These are phyloP conservation scores for Trebouxia gelatinosa DNA, from an alignment of 163 green algal genomes.

Conservation along the genomic window DNA sequence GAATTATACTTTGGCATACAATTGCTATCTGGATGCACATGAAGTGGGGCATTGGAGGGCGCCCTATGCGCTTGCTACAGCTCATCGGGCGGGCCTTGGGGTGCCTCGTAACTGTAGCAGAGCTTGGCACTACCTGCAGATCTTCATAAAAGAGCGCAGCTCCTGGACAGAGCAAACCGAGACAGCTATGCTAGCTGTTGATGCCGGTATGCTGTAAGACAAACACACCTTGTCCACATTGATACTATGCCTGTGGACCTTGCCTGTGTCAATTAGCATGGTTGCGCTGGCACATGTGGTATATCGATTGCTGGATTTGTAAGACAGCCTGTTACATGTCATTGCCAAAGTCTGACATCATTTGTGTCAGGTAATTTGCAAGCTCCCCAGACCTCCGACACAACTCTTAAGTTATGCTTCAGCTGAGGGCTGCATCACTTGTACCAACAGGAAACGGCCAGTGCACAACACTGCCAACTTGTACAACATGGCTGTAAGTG, in stretches of 20 bases:
- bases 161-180: conserved; percentile 5
- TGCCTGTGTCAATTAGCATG: conserved; percentile 7
- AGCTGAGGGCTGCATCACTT: no score
- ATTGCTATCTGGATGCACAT: conserved; percentile 7
- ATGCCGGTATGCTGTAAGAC: not conserved
- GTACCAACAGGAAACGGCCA: no score
- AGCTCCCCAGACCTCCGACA: not conserved
- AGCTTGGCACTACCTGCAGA: conserved; percentile 5
- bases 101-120: not conserved
- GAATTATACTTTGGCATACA: conserved; percentile 5
- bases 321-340: not conserved
- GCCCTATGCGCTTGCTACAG: not conserved
- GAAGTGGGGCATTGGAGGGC: conserved; percentile 4
- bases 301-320: not conserved
- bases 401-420: not conserved
- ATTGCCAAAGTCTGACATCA: no score
- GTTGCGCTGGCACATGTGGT: conserved; percentile 20
- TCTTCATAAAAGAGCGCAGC: conserved; percentile 22
- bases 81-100: not conserved
- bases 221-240: not conserved
- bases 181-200: conserved; percentile 1
- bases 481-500: no score
- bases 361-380: no score
- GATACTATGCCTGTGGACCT: not conserved
- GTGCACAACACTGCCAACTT: no score